Evolutionary conservation across 257 asterid species (phyloP).

Genomic region (Cinchona pubescens): DNA sequence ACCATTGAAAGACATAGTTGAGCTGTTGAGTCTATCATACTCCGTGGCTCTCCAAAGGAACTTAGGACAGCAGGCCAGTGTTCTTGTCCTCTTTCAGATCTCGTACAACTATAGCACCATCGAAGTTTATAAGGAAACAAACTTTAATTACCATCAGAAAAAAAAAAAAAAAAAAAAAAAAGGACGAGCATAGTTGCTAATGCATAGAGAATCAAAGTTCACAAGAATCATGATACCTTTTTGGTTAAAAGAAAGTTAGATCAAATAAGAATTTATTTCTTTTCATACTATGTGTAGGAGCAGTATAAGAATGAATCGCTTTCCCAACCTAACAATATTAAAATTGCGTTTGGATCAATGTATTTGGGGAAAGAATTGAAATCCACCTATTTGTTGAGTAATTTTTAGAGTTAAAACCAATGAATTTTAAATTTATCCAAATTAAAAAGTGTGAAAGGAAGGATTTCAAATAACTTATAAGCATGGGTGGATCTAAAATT

Average conservation of each 20-base stretch:
- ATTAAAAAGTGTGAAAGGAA: too few species aligned
- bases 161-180: not conserved
- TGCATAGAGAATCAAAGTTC: not conserved
- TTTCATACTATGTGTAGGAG: not conserved
- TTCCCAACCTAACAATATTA: not conserved
- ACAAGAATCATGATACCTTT: not conserved
- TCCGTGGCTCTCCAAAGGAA: constrained; percentile 39
- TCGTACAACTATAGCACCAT: constrained; percentile 2
- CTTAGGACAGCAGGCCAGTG: constrained; percentile 19
- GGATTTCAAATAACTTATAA: too few species aligned
- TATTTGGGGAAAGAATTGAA: too few species aligned
- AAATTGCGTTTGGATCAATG: too few species aligned
- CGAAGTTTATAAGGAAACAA: not conserved
- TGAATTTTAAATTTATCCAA: too few species aligned
- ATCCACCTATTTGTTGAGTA: too few species aligned
- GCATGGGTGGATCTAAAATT: too few species aligned
- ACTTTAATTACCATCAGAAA: not conserved
- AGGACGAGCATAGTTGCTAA: not conserved
- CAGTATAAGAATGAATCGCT: not conserved
- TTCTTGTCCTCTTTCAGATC: constrained; percentile 16
- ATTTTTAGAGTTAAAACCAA: too few species aligned
- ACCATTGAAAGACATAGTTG: constrained; percentile 37
- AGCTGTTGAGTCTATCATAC: constrained; percentile 33
- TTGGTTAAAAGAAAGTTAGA: not conserved
- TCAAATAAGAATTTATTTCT: not conserved